Base-by-base conservation (phyloP, 495 filamentous ascomycete species). In the Penicillium paxilli region DNA sequence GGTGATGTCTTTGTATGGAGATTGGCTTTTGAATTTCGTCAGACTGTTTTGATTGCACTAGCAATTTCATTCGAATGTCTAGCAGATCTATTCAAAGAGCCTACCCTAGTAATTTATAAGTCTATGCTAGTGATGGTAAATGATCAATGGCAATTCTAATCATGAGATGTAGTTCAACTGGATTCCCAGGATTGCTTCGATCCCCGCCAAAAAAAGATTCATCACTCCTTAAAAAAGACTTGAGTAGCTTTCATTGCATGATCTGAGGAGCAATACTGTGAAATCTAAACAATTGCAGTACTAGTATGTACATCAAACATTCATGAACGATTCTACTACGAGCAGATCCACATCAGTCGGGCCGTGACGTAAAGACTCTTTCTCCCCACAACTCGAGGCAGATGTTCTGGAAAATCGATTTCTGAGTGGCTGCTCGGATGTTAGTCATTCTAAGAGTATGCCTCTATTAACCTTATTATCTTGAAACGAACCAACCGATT, bases 1-100 rank as follows among this genome's bases (percentile, higher is more conserved):
- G 50, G 44, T 53, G 52, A 58, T 62, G 21, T 55, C 42, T 55
- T 26, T 24, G 33, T 46, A 57, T 48, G 45, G 7, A n/a, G 20
- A 42, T 42, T 42, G 49, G 33, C 33, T 56, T 54, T 46, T 19
- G 37, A 35, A 14, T 37, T 47, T 61, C 60, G 25, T 45, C 53
- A 55, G 41, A 47, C 23, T 40, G 14, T 49, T 35, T 54, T n/a
- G 26, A 17, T 12, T 44, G 11, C 11, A 30, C 14, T 30, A 32
- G 25, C 20, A 2, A 17, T 32, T 22, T 35, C 4, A 28, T 28
- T 28, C 10, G 10, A 32, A 1, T 0, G 11, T 32, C 11, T 10
- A 32, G n/a, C 11, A 1, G 7, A 4, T 32, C 30, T 32, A 0
- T 32, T n/a, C n/a, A n/a, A n/a, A n/a, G n/a, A n/a, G n/a, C n/a